These are phyloP conservation scores for Neonectria coccinea DNA, from an alignment of 2,329 filamentous ascomycete species.

Conservation along the genomic window DNA sequence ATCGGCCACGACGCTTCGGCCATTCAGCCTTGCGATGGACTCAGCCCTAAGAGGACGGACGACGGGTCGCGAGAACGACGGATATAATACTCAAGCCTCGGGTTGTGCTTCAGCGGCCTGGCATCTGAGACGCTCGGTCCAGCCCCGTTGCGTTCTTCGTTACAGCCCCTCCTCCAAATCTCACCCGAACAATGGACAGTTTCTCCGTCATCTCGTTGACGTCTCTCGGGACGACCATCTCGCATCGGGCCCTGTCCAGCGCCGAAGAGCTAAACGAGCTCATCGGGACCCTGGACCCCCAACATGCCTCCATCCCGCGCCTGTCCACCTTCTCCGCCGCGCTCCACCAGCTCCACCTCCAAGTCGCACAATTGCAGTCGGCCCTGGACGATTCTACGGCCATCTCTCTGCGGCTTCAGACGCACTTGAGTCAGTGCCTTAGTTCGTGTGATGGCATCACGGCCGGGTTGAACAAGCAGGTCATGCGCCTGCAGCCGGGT, in stretches of 20 bases:
- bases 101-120: conserved; percentile 5
- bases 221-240: conserved; percentile 47
- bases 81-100: conserved; percentile 21
- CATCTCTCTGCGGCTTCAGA: conserved; percentile 49
- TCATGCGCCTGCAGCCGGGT: conserved; percentile 47
- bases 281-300: conserved; percentile 28
- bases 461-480: conserved; percentile 50
- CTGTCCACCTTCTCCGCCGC: conserved; percentile 40
- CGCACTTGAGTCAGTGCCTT: conserved; percentile 44
- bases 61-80: background rate
- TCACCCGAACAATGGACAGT: conserved; percentile 46
- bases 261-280: conserved; percentile 48
- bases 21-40: conserved; percentile 30
- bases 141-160: background rate
- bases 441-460: conserved; percentile 46
- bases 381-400: conserved; percentile 40
- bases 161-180: background rate
- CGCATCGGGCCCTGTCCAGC: conserved; percentile 47
- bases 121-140: conserved; percentile 10
- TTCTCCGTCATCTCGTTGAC: conserved; percentile 52
- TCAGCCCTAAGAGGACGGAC: conserved; percentile 27
- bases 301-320: conserved; percentile 30
- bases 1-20: conserved; percentile 30
- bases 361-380: conserved; percentile 42
- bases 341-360: conserved; percentile 44